These are phyloP conservation scores for Potentilla sterilis DNA, from an alignment of 306 rosid genomes.

Conservation along the genomic window DNA sequence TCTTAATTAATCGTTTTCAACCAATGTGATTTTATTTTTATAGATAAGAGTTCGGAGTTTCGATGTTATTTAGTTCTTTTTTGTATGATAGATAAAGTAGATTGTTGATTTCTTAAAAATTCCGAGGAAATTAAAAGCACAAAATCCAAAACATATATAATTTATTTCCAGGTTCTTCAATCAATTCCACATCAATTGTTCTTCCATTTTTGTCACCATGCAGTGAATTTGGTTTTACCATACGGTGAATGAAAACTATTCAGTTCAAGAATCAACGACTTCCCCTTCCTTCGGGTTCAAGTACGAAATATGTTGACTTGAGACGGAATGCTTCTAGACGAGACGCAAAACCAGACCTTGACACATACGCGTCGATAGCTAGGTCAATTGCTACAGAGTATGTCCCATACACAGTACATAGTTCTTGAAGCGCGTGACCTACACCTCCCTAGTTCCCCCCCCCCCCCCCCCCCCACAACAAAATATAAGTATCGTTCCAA, in stretches of 20 bases:
- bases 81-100: background rate
- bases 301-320: background rate
- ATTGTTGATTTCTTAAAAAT: too few relatives aligned
- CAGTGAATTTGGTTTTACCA: background rate
- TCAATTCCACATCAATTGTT: background rate
- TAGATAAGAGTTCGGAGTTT: background rate
- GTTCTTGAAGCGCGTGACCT: background rate
- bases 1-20: background rate
- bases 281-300: background rate
- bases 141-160: too few relatives aligned
- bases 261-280: background rate
- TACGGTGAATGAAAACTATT: background rate
- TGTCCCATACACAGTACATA: background rate
- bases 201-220: background rate
- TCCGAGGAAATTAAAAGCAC: too few relatives aligned
- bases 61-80: too few relatives aligned
- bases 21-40: background rate
- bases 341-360: conserved; percentile 2
- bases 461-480: too few relatives aligned
- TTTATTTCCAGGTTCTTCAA: background rate
- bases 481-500: background rate
- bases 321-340: background rate
- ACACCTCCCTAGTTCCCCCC: background rate
- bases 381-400: background rate
- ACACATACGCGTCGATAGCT: background rate